Percentiles rank a stretch among this genome's conserved stretches.
phyloP scores from a whole-genome alignment of 2,329 filamentous ascomycete genomes.

The Tricladium varicosporioides region DNA sequence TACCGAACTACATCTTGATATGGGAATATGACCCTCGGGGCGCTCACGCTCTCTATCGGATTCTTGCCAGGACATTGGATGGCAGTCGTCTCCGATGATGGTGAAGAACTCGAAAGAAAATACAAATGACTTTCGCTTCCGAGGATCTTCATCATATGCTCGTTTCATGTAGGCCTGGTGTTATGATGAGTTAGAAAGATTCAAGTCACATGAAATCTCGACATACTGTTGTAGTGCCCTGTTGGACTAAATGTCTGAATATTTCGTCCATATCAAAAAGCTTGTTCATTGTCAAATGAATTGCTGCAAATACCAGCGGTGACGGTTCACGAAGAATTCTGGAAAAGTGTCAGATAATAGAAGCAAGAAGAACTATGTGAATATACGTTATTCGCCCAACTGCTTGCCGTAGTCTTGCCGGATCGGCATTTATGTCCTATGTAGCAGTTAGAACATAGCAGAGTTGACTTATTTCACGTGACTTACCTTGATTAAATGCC shows the following conservation, averaged over 20 bases:
- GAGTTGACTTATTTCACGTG: background rate
- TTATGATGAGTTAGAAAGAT: slow-evolving; percentile 13
- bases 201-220: slow-evolving; percentile 1
- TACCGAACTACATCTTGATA: slow-evolving; percentile 58
- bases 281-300: slow-evolving; percentile 55
- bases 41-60: slow-evolving; percentile 46
- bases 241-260: slow-evolving; percentile 51
- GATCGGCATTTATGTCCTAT: slow-evolving; percentile 7
- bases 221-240: slow-evolving; percentile 42
- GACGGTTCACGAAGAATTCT: slow-evolving; percentile 58
- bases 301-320: slow-evolving; percentile 56
- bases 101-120: slow-evolving; percentile 67
- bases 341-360: background rate
- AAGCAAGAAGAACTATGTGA: background rate
- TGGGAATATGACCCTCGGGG: slow-evolving; percentile 51
- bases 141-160: slow-evolving; percentile 34
- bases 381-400: slow-evolving; percentile 10
- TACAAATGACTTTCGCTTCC: slow-evolving; percentile 56
- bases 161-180: slow-evolving; percentile 14
- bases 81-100: slow-evolving; percentile 52
- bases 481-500: slow-evolving; percentile 6
- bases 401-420: slow-evolving; percentile 1
- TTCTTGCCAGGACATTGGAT: slow-evolving; percentile 59
- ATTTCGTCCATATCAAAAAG: slow-evolving; percentile 64
- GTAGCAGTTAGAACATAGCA: background rate